Conservation (phyloP, 2,329 filamentous ascomycete species). For the Setomelanomma holmii region DNA sequence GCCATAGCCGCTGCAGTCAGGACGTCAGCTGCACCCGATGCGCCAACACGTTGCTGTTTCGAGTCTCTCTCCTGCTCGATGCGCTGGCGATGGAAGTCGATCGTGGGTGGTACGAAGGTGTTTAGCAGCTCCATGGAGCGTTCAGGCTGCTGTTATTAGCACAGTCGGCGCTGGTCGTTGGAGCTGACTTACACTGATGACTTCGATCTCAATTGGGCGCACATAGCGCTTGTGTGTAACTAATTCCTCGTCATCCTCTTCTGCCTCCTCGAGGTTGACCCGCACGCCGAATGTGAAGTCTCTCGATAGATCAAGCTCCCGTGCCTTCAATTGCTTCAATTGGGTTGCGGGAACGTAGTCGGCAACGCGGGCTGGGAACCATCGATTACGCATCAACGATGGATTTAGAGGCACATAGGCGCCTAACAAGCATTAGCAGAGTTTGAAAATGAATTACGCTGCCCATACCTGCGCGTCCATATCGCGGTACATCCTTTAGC, state of each 20-base stretch:
- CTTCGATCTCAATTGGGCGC: conserved; percentile 50
- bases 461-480: conserved; percentile 51
- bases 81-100: conserved; percentile 58
- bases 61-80: conserved; percentile 48
- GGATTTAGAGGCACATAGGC: conserved; percentile 60
- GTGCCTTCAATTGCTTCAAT: conserved; percentile 53
- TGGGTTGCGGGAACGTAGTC: conserved; percentile 59
- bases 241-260: conserved; percentile 29
- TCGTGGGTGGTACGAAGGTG: conserved; percentile 54
- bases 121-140: conserved; percentile 57
- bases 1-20: conserved; percentile 43
- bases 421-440: conserved; percentile 50
- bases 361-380: conserved; percentile 60
- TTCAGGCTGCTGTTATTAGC: conserved; percentile 47
- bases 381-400: conserved; percentile 63
- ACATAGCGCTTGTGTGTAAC: conserved; percentile 34
- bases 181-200: conserved; percentile 45
- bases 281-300: conserved; percentile 55
- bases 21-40: conserved; percentile 45
- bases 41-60: conserved; percentile 40
- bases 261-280: conserved; percentile 36
- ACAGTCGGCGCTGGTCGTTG: not conserved
- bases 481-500: conserved; percentile 60
- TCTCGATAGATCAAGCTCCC: conserved; percentile 54
- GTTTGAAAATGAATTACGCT: not conserved